These are phyloP conservation scores for Hagleromyces aurorensis DNA, from an alignment of 805 yeast genomes.

Conservation along the genomic window DNA sequence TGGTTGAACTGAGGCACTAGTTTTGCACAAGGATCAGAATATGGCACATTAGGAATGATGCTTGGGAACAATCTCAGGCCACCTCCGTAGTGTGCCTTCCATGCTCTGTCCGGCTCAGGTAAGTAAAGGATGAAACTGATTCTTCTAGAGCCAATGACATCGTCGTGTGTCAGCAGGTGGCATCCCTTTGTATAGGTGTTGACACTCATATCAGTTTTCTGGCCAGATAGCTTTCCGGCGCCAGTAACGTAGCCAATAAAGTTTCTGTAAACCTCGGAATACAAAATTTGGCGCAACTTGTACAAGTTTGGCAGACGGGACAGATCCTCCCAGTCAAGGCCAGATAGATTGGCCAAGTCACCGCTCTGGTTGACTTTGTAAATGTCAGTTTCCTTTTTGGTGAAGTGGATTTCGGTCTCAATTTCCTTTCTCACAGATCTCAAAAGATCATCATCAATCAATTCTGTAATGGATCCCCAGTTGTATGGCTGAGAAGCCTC, in stretches of 20 bases:
- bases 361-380: slow-evolving; percentile 87
- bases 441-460: slow-evolving; percentile 70
- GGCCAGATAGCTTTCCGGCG: slow-evolving; percentile 85
- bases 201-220: slow-evolving; percentile 84
- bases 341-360: slow-evolving; percentile 86
- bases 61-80: slow-evolving; percentile 81
- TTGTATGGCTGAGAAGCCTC: slow-evolving; percentile 64
- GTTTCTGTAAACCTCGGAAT: slow-evolving; percentile 78
- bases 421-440: slow-evolving; percentile 81
- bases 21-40: slow-evolving; percentile 58
- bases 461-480: slow-evolving; percentile 77
- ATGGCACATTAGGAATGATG: slow-evolving; percentile 82
- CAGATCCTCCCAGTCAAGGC: slow-evolving; percentile 69
- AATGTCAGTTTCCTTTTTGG: slow-evolving; percentile 94
- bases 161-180: slow-evolving; percentile 92
- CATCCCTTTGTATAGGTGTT: slow-evolving; percentile 90
- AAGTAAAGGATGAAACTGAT: slow-evolving; percentile 87
- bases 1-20: slow-evolving; percentile 93
- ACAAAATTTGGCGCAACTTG: slow-evolving; percentile 78
- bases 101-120: slow-evolving; percentile 82
- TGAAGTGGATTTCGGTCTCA: slow-evolving; percentile 73
- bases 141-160: slow-evolving; percentile 91
- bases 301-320: slow-evolving; percentile 65
- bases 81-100: slow-evolving; percentile 95
- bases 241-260: slow-evolving; percentile 70